Evolutionary conservation across 345 rosid genomes (phyloP).

Genomic region (Melastoma malabathricum): DNA sequence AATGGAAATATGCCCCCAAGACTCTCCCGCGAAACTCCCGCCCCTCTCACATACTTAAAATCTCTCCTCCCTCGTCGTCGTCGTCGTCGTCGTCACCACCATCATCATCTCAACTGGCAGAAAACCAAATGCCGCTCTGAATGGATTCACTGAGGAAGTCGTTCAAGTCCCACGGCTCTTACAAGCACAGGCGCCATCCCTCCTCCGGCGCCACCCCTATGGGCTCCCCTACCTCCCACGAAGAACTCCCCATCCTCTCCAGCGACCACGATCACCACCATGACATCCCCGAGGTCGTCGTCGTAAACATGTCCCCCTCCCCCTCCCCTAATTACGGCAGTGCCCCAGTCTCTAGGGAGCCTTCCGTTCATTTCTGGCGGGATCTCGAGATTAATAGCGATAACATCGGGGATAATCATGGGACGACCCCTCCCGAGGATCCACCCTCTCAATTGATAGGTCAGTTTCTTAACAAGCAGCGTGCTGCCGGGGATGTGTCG

Average conservation of each 20-base stretch:
- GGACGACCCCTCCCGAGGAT: constrained; percentile 28
- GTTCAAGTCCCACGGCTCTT: constrained; percentile 3
- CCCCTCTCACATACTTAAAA: too few relatives aligned
- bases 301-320: not conserved
- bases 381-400: not conserved
- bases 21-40: too few relatives aligned
- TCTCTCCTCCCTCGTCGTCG: too few relatives aligned
- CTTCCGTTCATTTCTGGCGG: constrained; percentile 7
- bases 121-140: too few relatives aligned
- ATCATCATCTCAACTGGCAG: too few relatives aligned
- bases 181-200: not conserved
- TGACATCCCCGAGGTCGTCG: constrained; percentile 1
- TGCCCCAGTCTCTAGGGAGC: not conserved
- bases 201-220: not conserved
- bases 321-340: not conserved
- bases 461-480: constrained; percentile 56
- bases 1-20: too few relatives aligned
- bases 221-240: not conserved
- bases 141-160: constrained; percentile 1
- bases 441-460: constrained; percentile 62
- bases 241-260: not conserved
- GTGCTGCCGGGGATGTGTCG: constrained; percentile 53
- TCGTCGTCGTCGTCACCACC: too few relatives aligned
- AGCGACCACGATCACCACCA: not conserved
- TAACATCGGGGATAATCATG: too few relatives aligned